Evolutionary conservation across 805 yeast genomes (phyloP), one percentile per base, ranked within the genome.

Genomic region (Suhomyces emberorum): DNA sequence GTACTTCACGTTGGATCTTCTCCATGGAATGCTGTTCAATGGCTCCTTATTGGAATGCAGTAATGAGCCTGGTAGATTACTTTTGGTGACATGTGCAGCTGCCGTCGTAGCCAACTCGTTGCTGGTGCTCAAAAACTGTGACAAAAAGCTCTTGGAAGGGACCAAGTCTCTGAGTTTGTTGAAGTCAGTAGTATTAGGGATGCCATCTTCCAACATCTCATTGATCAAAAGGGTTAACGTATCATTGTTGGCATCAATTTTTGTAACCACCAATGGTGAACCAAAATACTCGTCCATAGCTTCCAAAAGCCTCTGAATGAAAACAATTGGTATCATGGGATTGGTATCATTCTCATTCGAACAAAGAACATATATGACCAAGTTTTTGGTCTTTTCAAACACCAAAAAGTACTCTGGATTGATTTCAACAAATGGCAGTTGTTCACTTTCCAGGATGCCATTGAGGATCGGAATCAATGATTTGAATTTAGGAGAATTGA

Each of bases 171-270:
- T 67, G 23, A 91, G 55, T 32, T 77, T 72, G 54, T 87, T 86
- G 35, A 78, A 66, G 45, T 88, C 95, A 0, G 88, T 79, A 31
- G 76, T 65, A 44, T 75, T 76, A 2, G 96, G 95, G 22, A 72
- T 69, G 3, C 91, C 89, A 26, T 77, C 81, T 47, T 87, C 95
- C 10, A 88, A 52, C 78, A 86, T 77, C 52, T 85, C 93, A 50
- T 79, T 83, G 42, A 89, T 61, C 24, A 91, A 59, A 48, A 88
- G 65, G 21, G 83, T 72, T 30, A 88, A 59, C 1, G 84, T 77
- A 51, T 88, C 95, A 45, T 72, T 73, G 51, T 88, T 83, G 30
- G 82, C 74, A 36, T 75, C 81, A 8, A 93, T 61, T 46, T 80
- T 83, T 17, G 73, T 52, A 1, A 76, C 57, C 2, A 77, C 70